Evolutionary conservation across 345 rosid species (phyloP).

Genomic region (Balakata baccata): DNA sequence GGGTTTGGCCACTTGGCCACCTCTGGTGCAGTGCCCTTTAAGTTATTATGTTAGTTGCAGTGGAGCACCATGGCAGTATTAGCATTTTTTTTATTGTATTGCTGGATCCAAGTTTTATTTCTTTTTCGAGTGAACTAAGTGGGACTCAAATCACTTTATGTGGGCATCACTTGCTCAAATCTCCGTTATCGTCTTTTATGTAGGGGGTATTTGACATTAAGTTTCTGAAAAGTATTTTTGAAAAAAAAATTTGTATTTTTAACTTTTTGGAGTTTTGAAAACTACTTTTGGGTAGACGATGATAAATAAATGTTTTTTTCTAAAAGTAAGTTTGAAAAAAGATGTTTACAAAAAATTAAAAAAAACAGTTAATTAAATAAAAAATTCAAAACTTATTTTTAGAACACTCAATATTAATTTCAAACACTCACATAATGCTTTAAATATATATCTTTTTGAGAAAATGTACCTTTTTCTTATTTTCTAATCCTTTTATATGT

Average conservation of each 20-base stretch:
- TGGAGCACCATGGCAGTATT: neutral
- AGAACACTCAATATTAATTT: no score
- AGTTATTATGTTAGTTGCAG: slow-evolving; percentile 2
- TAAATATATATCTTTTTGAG: no score
- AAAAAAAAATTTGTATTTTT: no score
- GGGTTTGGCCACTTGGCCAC: neutral
- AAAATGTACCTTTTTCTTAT: neutral
- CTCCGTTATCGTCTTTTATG: neutral
- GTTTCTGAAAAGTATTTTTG: no score
- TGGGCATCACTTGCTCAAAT: slow-evolving; percentile 15
- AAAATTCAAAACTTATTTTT: no score
- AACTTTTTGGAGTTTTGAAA: no score
- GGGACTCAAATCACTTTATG: slow-evolving; percentile 9
- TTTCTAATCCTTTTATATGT: neutral
- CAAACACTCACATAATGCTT: no score
- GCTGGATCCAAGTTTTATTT: neutral
- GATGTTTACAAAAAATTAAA: no score
- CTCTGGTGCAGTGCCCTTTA: neutral
- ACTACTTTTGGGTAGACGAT: no score
- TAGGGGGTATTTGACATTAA: neutral
- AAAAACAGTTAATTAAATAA: no score
- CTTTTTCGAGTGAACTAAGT: neutral
- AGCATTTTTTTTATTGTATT: neutral
- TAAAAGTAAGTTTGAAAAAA: no score
- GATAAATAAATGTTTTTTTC: no score